Percentiles rank a stretch among this genome's conserved stretches.
Conservation (phyloP, 768 basidiomycete species). For the Auricularia sp. region DNA sequence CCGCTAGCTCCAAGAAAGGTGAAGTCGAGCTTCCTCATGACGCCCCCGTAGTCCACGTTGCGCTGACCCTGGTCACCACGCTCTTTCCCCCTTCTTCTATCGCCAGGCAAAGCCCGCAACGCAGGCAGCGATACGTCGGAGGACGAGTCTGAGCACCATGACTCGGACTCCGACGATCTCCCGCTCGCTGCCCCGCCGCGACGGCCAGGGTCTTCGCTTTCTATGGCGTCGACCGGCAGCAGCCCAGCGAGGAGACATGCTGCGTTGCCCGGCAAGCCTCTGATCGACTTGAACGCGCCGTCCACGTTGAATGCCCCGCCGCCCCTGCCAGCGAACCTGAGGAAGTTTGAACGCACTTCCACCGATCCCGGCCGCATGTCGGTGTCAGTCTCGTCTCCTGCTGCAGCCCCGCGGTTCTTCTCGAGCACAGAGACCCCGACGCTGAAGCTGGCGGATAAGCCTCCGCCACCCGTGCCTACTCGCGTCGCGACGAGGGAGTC, state of each 20-base stretch:
- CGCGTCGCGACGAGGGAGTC: neutral
- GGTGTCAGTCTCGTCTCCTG: neutral
- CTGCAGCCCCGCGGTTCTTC: neutral
- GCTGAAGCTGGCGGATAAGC: neutral
- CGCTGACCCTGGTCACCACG: no score
- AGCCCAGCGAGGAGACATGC: neutral
- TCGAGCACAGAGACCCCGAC: neutral
- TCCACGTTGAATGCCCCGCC: neutral
- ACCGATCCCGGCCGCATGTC: neutral
- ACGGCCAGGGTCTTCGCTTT: neutral
- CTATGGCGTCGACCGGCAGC: neutral
- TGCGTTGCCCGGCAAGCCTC: neutral
- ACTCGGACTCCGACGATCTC: neutral
- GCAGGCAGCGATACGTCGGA: constrained; percentile 1
- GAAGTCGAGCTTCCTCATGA: neutral
- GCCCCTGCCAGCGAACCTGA: neutral
- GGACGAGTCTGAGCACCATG: neutral
- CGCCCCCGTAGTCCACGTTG: no score
- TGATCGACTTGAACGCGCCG: neutral
- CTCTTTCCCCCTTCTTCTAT: neutral
- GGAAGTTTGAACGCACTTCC: neutral
- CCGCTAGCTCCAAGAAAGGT: neutral
- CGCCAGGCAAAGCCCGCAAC: neutral
- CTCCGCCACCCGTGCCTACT: neutral
- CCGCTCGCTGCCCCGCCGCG: neutral